Conservation (phyloP, 768 basidiomycete species). For the Tylopilus sp. region DNA sequence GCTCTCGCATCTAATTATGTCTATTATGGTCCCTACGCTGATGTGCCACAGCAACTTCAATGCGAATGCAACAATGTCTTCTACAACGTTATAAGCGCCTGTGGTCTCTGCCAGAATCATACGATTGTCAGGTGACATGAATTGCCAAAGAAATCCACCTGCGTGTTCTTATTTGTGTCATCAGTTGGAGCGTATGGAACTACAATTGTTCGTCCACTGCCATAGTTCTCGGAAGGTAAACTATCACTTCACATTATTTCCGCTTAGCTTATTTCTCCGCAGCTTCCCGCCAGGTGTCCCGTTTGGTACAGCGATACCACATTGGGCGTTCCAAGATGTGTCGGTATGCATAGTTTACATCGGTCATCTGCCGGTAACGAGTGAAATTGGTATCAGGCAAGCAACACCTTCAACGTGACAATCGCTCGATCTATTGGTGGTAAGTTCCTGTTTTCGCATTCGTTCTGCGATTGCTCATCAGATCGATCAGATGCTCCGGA, state of each 20-base stretch:
- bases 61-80: slow-evolving; percentile 57
- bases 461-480: not conserved
- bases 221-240: slow-evolving; percentile 30
- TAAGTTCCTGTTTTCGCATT: not conserved
- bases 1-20: slow-evolving; percentile 33
- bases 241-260: not conserved
- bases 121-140: slow-evolving; percentile 34
- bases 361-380: not conserved
- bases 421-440: not conserved
- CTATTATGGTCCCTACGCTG: slow-evolving; percentile 32
- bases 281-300: slow-evolving; percentile 52
- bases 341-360: slow-evolving; percentile 31
- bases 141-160: not conserved
- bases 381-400: too few species aligned
- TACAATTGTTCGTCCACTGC: slow-evolving; percentile 38
- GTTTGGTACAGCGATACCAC: slow-evolving; percentile 30
- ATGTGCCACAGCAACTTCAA: slow-evolving; percentile 14
- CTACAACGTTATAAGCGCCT: slow-evolving; percentile 55
- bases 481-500: not conserved
- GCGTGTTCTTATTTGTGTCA: not conserved
- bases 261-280: not conserved
- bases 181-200: slow-evolving; percentile 52
- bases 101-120: slow-evolving; percentile 52
- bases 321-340: slow-evolving; percentile 24
- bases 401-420: not conserved